phyloP scores from a whole-genome alignment of 2,329 filamentous ascomycete species.

The Epichloe baconii region DNA sequence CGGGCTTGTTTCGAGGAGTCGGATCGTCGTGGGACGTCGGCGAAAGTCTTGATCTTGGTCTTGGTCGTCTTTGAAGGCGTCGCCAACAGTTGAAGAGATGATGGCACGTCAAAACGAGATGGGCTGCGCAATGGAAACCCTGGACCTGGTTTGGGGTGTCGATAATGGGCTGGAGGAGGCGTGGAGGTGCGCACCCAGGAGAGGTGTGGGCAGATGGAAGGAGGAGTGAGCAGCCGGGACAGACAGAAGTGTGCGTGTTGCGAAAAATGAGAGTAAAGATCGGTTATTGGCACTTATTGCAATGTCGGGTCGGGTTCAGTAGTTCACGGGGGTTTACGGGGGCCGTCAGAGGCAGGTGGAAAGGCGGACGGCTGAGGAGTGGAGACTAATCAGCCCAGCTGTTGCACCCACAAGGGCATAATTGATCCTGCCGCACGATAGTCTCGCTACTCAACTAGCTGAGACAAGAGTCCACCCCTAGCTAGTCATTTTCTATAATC shows the following conservation, averaged over 20 bases:
- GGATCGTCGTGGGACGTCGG: constrained; percentile 1
- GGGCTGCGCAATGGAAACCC: constrained; percentile 13
- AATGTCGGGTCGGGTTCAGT: constrained; percentile 1
- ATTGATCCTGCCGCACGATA: too few species aligned
- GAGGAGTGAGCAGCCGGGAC: constrained; percentile 11
- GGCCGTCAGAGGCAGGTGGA: neutral
- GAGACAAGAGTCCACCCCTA: too few species aligned
- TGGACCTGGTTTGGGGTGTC: constrained; percentile 24
- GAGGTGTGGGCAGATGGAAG: constrained; percentile 22
- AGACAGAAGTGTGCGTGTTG: constrained; percentile 5
- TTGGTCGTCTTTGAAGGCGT: constrained; percentile 3
- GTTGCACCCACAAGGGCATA: too few species aligned
- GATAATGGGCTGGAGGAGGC: constrained; percentile 28
- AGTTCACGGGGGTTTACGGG: neutral
- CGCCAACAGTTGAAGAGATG: constrained; percentile 3
- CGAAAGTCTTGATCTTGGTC: constrained; percentile 1
- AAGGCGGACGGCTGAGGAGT: neutral
- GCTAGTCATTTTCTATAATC: too few species aligned
- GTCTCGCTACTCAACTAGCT: too few species aligned
- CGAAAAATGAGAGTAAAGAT: constrained; percentile 1
- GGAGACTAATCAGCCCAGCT: neutral
- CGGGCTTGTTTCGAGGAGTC: neutral
- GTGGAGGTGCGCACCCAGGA: constrained; percentile 22
- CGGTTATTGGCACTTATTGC: neutral
- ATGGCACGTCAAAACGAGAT: constrained; percentile 6